Conservation (phyloP, 108 stramenopile species). For the Cyclostephanos tholiformis region DNA sequence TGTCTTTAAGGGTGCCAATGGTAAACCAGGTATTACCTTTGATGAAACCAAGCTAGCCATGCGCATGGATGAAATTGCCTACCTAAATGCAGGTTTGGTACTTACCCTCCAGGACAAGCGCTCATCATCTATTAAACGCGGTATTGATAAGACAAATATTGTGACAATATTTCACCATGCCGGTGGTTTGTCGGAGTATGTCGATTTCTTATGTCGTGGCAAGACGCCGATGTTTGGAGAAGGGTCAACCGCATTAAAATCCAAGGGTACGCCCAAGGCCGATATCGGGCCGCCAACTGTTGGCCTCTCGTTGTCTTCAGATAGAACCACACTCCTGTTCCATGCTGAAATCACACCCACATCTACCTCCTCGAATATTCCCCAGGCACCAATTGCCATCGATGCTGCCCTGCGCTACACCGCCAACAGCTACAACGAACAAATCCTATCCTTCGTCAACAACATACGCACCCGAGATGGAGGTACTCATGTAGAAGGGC, state of each 20-base stretch:
- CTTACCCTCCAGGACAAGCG: conserved; percentile 83
- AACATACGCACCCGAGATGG: conserved; percentile 94
- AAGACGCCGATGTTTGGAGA: conserved; percentile 78
- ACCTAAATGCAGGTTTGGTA: conserved; percentile 89
- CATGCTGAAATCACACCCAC: conserved; percentile 39
- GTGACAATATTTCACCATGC: conserved; percentile 83
- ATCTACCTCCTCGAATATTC: conserved; percentile 26
- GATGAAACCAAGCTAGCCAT: conserved; percentile 72
- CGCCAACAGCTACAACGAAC: conserved; percentile 89
- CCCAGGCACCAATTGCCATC: conserved; percentile 67
- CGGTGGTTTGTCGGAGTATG: conserved; percentile 88
- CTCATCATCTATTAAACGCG: conserved; percentile 34
- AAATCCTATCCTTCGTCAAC: conserved; percentile 91
- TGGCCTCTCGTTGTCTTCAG: conserved; percentile 36
- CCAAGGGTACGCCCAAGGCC: conserved; percentile 34
- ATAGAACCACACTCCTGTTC: conserved; percentile 46
- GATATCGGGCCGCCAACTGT: conserved; percentile 3
- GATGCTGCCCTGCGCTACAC: conserved; percentile 89
- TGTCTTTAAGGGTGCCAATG: conserved; percentile 91
- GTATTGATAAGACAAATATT: conserved; percentile 35
- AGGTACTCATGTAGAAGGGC: conserved; percentile 93
- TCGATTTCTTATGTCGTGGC: conserved; percentile 76
- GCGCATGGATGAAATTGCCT: conserved; percentile 89
- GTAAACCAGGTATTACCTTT: conserved; percentile 74
- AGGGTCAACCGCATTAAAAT: conserved; percentile 25